phyloP scores from a whole-genome alignment of 805 yeast species.

The Teunomyces kruisii region DNA sequence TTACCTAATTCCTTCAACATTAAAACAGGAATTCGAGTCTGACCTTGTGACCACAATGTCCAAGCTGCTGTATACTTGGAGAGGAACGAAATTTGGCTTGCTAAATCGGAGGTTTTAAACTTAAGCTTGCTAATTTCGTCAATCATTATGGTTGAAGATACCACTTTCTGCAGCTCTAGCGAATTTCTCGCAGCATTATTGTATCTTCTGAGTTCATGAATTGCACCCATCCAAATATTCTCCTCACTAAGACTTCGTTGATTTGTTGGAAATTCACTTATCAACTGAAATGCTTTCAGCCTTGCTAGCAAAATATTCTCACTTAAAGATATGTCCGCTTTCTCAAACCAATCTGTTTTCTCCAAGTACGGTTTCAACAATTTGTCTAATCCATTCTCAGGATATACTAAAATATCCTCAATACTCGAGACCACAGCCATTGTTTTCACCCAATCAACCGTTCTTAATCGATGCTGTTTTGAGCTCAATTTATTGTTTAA shows the following conservation, averaged over 20 bases:
- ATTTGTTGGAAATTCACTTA: slow-evolving; percentile 10
- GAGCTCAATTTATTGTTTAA: slow-evolving; percentile 10
- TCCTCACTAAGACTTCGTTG: background rate
- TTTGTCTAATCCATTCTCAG: slow-evolving; percentile 7
- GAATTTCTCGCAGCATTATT: slow-evolving; percentile 39
- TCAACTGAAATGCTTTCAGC: slow-evolving; percentile 34
- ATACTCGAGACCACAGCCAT: slow-evolving; percentile 28
- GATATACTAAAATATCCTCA: slow-evolving; percentile 12
- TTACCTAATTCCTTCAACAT: slow-evolving; percentile 39
- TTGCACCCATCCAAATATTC: slow-evolving; percentile 19
- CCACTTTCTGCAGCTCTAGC: slow-evolving; percentile 46
- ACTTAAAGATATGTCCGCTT: slow-evolving; percentile 30
- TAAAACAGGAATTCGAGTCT: slow-evolving; percentile 54
- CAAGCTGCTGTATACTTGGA: slow-evolving; percentile 53
- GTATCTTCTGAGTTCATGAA: slow-evolving; percentile 43
- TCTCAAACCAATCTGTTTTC: slow-evolving; percentile 36
- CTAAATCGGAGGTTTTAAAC: slow-evolving; percentile 7
- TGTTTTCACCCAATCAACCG: slow-evolving; percentile 22
- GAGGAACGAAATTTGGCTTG: slow-evolving; percentile 11
- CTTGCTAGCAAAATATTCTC: slow-evolving; percentile 49
- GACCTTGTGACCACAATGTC: slow-evolving; percentile 65
- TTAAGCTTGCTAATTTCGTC: slow-evolving; percentile 33
- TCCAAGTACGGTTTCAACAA: slow-evolving; percentile 13
- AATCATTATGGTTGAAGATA: slow-evolving; percentile 49
- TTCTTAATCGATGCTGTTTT: slow-evolving; percentile 15